Base-by-base conservation (phyloP, 2,329 filamentous ascomycete genomes). In the Emmonsiellopsis sp. region DNA sequence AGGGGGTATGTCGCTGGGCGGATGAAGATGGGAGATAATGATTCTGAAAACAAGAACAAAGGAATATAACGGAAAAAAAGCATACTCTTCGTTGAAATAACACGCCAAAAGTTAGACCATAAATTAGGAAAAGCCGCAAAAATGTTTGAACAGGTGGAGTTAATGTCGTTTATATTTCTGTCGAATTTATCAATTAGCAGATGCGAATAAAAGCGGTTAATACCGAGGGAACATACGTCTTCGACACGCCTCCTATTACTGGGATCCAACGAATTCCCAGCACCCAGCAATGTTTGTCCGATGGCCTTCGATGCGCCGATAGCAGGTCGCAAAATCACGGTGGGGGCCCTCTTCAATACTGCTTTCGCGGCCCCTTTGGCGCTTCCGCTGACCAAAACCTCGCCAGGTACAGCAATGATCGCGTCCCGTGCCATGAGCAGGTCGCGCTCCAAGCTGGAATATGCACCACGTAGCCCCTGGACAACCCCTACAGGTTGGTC, bases 371-470 rank as follows among this genome's bases (percentile, higher is more conserved):
- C 89, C 2, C 88, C 89, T 42, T 84, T 82, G 0, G 92, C 91
- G 55, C 83, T 90, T 21, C 83, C 81, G 62, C 87, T 90, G 63
- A 96, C 90, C 77, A 95, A 85, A 0, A 95, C 82, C 66, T 97
- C 92, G 0, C 86, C 88, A 0, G 93, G 92, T 31, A 98, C 88
- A 1, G 92, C 93, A 62, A 98, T 92, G 54, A 98, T 89, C 8
- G 92, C 93, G 70, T 98, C 90, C 53, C 85, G 79, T 0, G 93
- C 88, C 44, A 91, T 77, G 40, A 92, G 78, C n/a, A 98, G 76
- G 68, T 98, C 94, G 36, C 90, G 82, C 56, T 91, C 84, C 32
- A 98, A 77, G 51, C 90, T 88, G 32, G 84, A 77, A 62, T 91
- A 92, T 3, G 90, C 93, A 10, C 87, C 87, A 2, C 87, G 80